Conservation (phyloP, 2,329 filamentous ascomycete genomes). For the Exserohilum rostratum region DNA sequence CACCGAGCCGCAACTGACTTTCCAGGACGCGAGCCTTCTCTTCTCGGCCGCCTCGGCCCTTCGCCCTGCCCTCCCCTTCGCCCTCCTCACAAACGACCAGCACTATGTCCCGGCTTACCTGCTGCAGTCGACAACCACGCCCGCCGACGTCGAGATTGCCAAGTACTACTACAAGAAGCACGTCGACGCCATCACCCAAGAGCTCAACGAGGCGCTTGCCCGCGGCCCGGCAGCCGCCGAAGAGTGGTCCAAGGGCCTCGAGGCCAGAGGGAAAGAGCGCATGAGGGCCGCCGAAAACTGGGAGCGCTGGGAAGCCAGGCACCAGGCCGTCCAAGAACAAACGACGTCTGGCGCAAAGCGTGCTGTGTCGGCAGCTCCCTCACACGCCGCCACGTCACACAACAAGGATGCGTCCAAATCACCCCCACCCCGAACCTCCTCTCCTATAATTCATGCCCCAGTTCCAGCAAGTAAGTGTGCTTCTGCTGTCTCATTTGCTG, state of each 20-base stretch:
- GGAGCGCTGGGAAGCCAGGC: conserved; percentile 72
- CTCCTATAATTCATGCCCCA: conserved; percentile 43
- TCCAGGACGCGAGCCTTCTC: conserved; percentile 72
- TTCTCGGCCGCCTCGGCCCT: conserved; percentile 67
- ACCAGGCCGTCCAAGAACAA: conserved; percentile 33
- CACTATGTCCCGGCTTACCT: conserved; percentile 64
- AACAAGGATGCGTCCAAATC: conserved; percentile 32
- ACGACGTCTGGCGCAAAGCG: conserved; percentile 13
- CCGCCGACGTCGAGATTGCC: conserved; percentile 58
- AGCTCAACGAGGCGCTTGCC: conserved; percentile 68
- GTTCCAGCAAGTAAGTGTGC: conserved; percentile 44
- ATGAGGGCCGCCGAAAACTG: conserved; percentile 70
- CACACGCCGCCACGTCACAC: conserved; percentile 23
- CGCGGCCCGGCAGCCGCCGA: conserved; percentile 72
- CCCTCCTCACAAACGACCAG: conserved; percentile 66
- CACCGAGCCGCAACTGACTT: conserved; percentile 25
- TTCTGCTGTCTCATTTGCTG: conserved; percentile 24
- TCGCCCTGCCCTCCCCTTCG: conserved; percentile 71
- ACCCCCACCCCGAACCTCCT: conserved; percentile 32
- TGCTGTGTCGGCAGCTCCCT: conserved; percentile 23
- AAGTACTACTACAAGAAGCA: conserved; percentile 72
- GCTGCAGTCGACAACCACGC: conserved; percentile 60
- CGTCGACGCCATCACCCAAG: conserved; percentile 65
- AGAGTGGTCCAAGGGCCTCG: conserved; percentile 80
- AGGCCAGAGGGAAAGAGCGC: conserved; percentile 64